Conservation (phyloP, 805 yeast species). For the Barnettozyma sp. region DNA sequence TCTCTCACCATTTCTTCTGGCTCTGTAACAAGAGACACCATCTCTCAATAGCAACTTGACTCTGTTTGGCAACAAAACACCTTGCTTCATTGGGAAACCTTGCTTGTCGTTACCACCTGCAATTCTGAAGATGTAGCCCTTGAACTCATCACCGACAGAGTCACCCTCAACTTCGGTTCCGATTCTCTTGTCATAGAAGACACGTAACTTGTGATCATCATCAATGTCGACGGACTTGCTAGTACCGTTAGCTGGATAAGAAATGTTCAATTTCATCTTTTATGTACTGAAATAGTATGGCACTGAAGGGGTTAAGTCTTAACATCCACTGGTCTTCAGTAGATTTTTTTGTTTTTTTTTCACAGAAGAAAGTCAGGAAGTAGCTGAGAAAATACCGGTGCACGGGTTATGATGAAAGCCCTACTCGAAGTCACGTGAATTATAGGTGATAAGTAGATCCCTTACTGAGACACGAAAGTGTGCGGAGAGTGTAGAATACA, state of each 20-base stretch:
- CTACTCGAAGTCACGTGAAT: conserved; percentile 1
- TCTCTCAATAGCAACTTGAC: conserved; percentile 90
- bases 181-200: conserved; percentile 98
- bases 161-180: conserved; percentile 99
- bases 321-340: neutral
- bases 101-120: conserved; percentile 99
- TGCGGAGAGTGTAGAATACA: conserved; percentile 2
- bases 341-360: conserved; percentile 6
- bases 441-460: no score
- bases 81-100: conserved; percentile 99
- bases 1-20: conserved; percentile 99
- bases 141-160: conserved; percentile 94
- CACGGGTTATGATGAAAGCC: conserved; percentile 6
- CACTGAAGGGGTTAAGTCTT: neutral
- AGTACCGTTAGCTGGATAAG: conserved; percentile 99
- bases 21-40: conserved; percentile 98
- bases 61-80: conserved; percentile 99
- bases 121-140: conserved; percentile 98
- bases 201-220: conserved; percentile 98
- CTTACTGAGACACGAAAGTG: no score
- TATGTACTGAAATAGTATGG: conserved; percentile 1
- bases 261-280: conserved; percentile 69
- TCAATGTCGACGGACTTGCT: conserved; percentile 97
- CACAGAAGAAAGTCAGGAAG: neutral
- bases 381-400: neutral